Percentiles rank a stretch among this genome's conserved stretches.
These are phyloP conservation scores for Tolypocladium amazonense DNA, from an alignment of 2,329 filamentous ascomycete genomes.

Conservation along the genomic window DNA sequence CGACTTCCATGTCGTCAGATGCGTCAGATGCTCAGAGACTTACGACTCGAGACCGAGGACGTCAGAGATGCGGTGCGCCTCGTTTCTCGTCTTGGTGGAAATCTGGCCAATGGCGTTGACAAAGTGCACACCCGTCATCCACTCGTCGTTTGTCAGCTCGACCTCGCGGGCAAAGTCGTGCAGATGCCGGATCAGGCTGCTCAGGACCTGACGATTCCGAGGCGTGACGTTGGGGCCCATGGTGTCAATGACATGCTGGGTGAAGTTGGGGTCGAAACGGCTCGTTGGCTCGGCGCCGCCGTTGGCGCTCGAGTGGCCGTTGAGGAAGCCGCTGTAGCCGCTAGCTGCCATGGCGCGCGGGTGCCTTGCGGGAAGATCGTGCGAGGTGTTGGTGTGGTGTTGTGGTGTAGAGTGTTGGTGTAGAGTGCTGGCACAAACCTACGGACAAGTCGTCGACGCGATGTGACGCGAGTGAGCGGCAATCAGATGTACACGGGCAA, in stretches of 20 bases:
- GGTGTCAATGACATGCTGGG: slow-evolving; percentile 58
- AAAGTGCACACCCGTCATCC: slow-evolving; percentile 65
- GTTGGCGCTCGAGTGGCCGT: not conserved
- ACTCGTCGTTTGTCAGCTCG: slow-evolving; percentile 67
- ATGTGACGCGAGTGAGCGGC: not conserved
- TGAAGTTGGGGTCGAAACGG: slow-evolving; percentile 68
- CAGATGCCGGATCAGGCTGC: slow-evolving; percentile 56
- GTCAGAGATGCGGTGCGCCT: slow-evolving; percentile 63
- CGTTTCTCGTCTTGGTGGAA: slow-evolving; percentile 58
- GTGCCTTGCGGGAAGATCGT: not conserved
- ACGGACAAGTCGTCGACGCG: not conserved
- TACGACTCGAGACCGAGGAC: slow-evolving; percentile 64
- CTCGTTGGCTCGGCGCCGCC: not conserved
- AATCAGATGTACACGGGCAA: not conserved
- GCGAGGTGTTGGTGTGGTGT: not conserved
- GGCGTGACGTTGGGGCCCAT: slow-evolving; percentile 61
- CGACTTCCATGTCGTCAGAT: not conserved
- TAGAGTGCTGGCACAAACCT: not conserved
- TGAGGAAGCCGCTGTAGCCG: not conserved
- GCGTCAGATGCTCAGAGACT: slow-evolving; percentile 17
- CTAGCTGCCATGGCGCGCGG: not conserved
- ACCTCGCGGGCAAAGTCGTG: slow-evolving; percentile 73
- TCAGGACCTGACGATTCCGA: slow-evolving; percentile 53
- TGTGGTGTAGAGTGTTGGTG: not conserved
- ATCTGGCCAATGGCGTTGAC: slow-evolving; percentile 65